Percentiles rank a stretch among this genome's conserved stretches.
Conservation (phyloP, 2,329 filamentous ascomycete species). For the Aureobasidium mangrovei region DNA sequence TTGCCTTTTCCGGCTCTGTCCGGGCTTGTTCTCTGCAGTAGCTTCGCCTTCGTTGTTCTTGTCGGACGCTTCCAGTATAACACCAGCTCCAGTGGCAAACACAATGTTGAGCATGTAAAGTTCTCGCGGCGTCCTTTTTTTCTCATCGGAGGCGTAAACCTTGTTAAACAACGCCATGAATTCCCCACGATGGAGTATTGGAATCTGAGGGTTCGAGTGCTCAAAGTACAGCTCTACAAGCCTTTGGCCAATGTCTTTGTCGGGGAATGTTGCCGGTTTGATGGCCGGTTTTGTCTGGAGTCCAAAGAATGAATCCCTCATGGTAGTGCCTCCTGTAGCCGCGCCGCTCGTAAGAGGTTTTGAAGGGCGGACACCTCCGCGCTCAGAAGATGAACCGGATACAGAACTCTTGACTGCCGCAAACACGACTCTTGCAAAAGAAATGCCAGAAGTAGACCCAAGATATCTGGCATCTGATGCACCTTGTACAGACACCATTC, state of each 20-base stretch:
- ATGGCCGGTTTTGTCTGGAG: constrained; percentile 84
- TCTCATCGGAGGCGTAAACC: constrained; percentile 62
- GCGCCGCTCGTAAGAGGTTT: constrained; percentile 44
- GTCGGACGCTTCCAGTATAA: constrained; percentile 59
- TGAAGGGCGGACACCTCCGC: constrained; percentile 51
- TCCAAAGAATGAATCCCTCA: constrained; percentile 96
- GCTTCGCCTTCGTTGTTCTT: not conserved
- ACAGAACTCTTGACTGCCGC: constrained; percentile 79
- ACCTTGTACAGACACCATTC: constrained; percentile 69
- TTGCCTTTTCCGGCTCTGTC: constrained; percentile 35
- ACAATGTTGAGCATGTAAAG: constrained; percentile 96
- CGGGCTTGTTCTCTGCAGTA: constrained; percentile 27
- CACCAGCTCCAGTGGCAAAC: constrained; percentile 89
- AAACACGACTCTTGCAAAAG: constrained; percentile 88
- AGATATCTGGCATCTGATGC: constrained; percentile 71
- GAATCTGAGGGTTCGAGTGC: constrained; percentile 92
- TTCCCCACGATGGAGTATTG: constrained; percentile 78
- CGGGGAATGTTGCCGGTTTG: constrained; percentile 74
- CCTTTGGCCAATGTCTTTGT: constrained; percentile 60
- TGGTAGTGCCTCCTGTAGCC: constrained; percentile 58
- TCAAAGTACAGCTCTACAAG: constrained; percentile 85
- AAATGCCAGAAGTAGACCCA: constrained; percentile 81
- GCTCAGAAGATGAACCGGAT: constrained; percentile 51
- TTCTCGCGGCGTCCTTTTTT: constrained; percentile 64
- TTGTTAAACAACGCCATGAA: constrained; percentile 83